Percentiles rank a stretch among this genome's conserved stretches.
These are phyloP conservation scores for Boletales sp. DNA, from an alignment of 768 basidiomycete genomes.

Conservation along the genomic window DNA sequence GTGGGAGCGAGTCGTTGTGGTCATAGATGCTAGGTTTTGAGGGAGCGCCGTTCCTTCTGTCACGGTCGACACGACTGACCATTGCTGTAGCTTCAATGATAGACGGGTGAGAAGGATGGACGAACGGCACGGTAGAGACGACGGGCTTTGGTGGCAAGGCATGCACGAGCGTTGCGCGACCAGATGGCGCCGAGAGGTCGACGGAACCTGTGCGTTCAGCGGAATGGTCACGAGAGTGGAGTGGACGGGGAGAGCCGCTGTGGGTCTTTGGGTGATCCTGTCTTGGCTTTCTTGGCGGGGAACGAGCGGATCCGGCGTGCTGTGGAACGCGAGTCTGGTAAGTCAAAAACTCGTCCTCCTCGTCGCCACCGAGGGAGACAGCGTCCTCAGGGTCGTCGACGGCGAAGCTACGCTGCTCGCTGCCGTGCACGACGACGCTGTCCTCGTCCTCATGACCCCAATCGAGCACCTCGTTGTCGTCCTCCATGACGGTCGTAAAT, in stretches of 20 bases:
- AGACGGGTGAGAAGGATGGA: constrained; percentile 54
- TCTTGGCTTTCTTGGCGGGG: constrained; percentile 17
- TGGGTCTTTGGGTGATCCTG: constrained; percentile 9
- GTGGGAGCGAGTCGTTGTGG: constrained; percentile 40
- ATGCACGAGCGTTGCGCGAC: constrained; percentile 48
- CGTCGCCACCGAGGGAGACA: constrained; percentile 71
- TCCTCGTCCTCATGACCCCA: constrained; percentile 59
- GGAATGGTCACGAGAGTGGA: constrained; percentile 8
- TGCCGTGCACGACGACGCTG: constrained; percentile 38
- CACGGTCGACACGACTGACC: constrained; percentile 44
- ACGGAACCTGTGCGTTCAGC: constrained; percentile 10
- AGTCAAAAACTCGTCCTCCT: constrained; percentile 59
- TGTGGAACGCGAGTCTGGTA: constrained; percentile 36
- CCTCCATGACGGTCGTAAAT: constrained; percentile 45
- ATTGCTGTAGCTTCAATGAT: constrained; percentile 62
- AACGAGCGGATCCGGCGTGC: constrained; percentile 14
- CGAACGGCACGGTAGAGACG: constrained; percentile 45
- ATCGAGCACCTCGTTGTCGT: constrained; percentile 67
- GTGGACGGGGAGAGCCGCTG: constrained; percentile 2
- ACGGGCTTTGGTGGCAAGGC: constrained; percentile 67
- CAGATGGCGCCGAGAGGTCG: constrained; percentile 22
- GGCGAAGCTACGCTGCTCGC: constrained; percentile 32
- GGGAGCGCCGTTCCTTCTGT: constrained; percentile 38
- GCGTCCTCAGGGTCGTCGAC: constrained; percentile 52
- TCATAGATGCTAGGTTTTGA: constrained; percentile 26